Evolutionary conservation across 768 basidiomycete genomes (phyloP).

Genomic region (Paxillus involutus): DNA sequence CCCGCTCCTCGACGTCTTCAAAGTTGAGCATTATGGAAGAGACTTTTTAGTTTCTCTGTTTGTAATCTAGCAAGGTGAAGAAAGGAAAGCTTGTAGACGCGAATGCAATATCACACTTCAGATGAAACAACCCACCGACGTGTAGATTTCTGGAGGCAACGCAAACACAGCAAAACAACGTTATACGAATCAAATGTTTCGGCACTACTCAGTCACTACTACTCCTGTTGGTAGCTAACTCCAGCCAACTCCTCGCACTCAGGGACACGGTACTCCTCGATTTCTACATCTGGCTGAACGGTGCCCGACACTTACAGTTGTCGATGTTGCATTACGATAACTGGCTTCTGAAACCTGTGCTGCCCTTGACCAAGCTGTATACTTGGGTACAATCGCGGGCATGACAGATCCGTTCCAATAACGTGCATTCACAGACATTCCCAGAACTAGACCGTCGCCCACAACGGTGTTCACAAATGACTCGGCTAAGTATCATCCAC

Average conservation of each 20-base stretch:
- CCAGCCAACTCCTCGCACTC: neutral
- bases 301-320: too few relatives aligned
- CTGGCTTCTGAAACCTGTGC: too few relatives aligned
- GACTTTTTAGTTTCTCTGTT: slow-evolving; percentile 21
- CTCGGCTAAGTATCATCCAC: neutral
- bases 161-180: slow-evolving; percentile 6
- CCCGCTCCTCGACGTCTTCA: slow-evolving; percentile 96
- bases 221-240: neutral
- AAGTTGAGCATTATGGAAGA: slow-evolving; percentile 68
- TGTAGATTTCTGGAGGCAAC: slow-evolving; percentile 11
- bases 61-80: slow-evolving; percentile 35
- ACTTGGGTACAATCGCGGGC: too few relatives aligned
- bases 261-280: neutral
- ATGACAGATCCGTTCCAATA: too few relatives aligned
- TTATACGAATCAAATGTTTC: neutral
- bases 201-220: too few relatives aligned
- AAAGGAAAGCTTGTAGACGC: slow-evolving; percentile 28
- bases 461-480: neutral
- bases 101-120: slow-evolving; percentile 22
- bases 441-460: neutral
- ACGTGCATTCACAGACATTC: neutral
- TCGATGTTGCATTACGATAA: too few relatives aligned
- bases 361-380: neutral
- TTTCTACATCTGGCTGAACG: too few relatives aligned
- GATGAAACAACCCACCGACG: slow-evolving; percentile 27